Evolutionary conservation across 805 yeast species (phyloP), one percentile per base, ranked within the genome.

Genomic region (Teunomyces cretensis): DNA sequence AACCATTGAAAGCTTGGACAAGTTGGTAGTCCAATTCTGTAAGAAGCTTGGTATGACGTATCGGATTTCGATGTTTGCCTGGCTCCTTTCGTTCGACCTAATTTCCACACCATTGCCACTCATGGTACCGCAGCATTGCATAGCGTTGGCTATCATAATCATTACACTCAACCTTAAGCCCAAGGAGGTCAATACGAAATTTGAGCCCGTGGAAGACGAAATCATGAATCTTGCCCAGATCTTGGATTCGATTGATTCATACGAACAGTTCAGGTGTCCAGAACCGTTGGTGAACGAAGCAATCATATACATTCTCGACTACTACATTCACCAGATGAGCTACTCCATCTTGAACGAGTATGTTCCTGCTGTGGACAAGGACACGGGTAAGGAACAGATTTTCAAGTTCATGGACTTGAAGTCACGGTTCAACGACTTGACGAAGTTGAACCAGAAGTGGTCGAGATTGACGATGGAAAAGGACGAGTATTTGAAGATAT

Each of bases 11-110:
- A 66, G 71, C 6, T 75, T 81, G 22, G 96, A 88, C 60, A 82
- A 79, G 52, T 75, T 81, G 50, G 72, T 86, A 8, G 74, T 88
- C 14, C 83, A 84, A 53, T 74, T 78, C 50, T 75, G 78, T 36
- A 86, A 79, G 57, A 74, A 68, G 43, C 67, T 75, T 40, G 60
- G 64, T 1, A 49, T 82, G 11, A 68, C 74, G 16, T 72, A 76
- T 52, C 73, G 76, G 12, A 59, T 75, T 9, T 75, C 83, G 4
- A 68, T 75, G 52, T 61, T 80, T 31, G 81, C 86, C 2, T 90
- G 96, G 96, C 63, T 80, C n/a, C 73, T 89, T 2, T 72, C 83
- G n/a, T 80, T 80, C 53, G 97, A 90, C 60, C 70, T 82, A 9
- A 80, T 83, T 58, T 77, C 82, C 44, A 81, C 95, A 2, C 88